Base-by-base conservation (phyloP, 2,329 filamentous ascomycete genomes). In the Cladosporium cucumerinum region DNA sequence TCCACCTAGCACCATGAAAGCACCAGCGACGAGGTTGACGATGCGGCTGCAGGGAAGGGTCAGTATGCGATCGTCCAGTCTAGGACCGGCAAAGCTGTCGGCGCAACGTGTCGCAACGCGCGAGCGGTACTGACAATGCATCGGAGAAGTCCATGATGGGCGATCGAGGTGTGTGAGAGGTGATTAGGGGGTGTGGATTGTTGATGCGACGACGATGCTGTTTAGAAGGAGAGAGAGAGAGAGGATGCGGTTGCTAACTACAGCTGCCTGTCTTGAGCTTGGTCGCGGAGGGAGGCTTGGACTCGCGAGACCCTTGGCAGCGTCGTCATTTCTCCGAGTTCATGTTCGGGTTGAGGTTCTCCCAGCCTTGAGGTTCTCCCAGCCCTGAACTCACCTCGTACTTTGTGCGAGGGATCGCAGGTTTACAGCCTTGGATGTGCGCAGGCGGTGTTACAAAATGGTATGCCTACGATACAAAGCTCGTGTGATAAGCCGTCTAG, bases 1-100 rank as follows among this genome's bases (percentile, higher is more conserved):
- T 73, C 93, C 94, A 70, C 93, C 94, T 57, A 97, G 83, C 57
- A 96, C 82, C 87, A 97, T 96, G 71, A 97, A 85, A 71, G 89
- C 89, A 73, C 89, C 95, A 69, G 96, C 88, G 73, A 83, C 91
- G 79, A 99, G 84, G 85, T 99, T 99, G 78, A 96, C 91, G 76
- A 98, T 87, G 76, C 95, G 95, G 82, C 95, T 98, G 77, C 66
- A 71, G 21, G 49, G 26, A 46, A 46, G 36, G n/a, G 49, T 62
- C 25, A 62, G 60, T 46, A 62, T 43, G 48, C 49, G 61, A 34
- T 30, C 36, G 49, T 39, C 30, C 8, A 46, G 16, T 5, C 7
- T 2, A 16, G 30, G 28, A 52, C 46, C n/a, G 28, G 30, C 7
- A 51, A 39, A 52, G 43, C 43, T 32, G 30, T 23, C 57, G 51